Evolutionary conservation across 2,329 filamentous ascomycete species (phyloP).

Genomic region (Diplodia scrobiculata): DNA sequence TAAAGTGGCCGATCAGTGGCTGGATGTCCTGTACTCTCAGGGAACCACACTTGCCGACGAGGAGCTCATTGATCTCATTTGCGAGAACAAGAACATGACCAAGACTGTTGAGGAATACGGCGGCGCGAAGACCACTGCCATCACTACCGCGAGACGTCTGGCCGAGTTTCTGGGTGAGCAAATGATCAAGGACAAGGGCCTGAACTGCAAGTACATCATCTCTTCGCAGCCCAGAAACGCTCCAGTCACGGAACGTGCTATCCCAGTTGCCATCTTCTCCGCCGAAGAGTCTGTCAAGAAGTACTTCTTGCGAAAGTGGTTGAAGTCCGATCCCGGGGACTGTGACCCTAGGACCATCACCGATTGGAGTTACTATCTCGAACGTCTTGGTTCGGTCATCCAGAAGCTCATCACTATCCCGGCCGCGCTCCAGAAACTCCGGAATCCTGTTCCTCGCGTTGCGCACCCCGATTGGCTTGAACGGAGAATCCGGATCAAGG

Average conservation of each 20-base stretch:
- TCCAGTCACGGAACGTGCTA: slow-evolving; percentile 89
- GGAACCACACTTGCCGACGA: slow-evolving; percentile 91
- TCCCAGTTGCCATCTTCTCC: slow-evolving; percentile 96
- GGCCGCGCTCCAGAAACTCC: slow-evolving; percentile 89
- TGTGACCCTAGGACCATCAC: slow-evolving; percentile 88
- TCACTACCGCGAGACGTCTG: slow-evolving; percentile 91
- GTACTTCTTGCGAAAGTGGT: slow-evolving; percentile 89
- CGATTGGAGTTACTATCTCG: slow-evolving; percentile 97
- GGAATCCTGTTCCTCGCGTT: slow-evolving; percentile 91
- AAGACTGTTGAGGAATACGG: slow-evolving; percentile 98
- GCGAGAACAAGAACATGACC: slow-evolving; percentile 96
- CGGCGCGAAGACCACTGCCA: slow-evolving; percentile 94
- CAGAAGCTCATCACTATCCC: slow-evolving; percentile 99
- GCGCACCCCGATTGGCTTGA: slow-evolving; percentile 97
- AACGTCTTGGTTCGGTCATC: slow-evolving; percentile 93
- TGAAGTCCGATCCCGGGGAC: slow-evolving; percentile 87
- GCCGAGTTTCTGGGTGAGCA: slow-evolving; percentile 96
- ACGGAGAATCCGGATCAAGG: slow-evolving; percentile 87
- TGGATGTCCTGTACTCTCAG: slow-evolving; percentile 89
- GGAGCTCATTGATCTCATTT: slow-evolving; percentile 99
- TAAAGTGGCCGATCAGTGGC: slow-evolving; percentile 92
- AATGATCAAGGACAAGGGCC: slow-evolving; percentile 98
- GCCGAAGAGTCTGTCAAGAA: slow-evolving; percentile 86
- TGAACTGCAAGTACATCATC: slow-evolving; percentile 99
- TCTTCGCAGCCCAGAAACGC: slow-evolving; percentile 82